Conservation (phyloP, 2,329 filamentous ascomycete genomes). For the Venturia asperata region DNA sequence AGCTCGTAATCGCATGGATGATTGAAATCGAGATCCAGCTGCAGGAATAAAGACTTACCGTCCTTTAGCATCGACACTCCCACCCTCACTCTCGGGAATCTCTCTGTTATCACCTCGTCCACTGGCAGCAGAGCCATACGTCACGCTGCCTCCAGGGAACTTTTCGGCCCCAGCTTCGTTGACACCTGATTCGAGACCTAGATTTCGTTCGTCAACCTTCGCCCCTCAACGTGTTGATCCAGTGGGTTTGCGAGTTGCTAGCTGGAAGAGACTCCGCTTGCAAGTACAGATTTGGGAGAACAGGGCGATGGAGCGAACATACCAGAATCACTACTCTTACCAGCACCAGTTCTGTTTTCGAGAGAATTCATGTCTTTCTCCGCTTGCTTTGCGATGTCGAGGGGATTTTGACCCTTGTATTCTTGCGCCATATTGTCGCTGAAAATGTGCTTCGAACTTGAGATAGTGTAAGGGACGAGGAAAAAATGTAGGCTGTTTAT, state of each 20-base stretch:
- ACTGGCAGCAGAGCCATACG: slow-evolving; percentile 38
- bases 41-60: slow-evolving; percentile 26
- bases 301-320: slow-evolving; percentile 20
- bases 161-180: slow-evolving; percentile 35
- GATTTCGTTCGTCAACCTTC: neutral
- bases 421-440: slow-evolving; percentile 35
- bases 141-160: slow-evolving; percentile 41
- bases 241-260: too few species aligned
- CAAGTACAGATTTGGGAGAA: too few species aligned
- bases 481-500: neutral
- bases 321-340: slow-evolving; percentile 33
- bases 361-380: slow-evolving; percentile 43
- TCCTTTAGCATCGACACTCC: slow-evolving; percentile 36
- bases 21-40: too few species aligned
- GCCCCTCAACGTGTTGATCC: neutral
- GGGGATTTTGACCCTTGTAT: slow-evolving; percentile 37
- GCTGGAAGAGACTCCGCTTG: too few species aligned
- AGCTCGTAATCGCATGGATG: too few species aligned
- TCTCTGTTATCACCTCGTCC: slow-evolving; percentile 42
- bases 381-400: slow-evolving; percentile 41
- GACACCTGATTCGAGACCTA: slow-evolving; percentile 43
- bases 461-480: neutral
- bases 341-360: slow-evolving; percentile 33
- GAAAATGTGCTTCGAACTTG: neutral
- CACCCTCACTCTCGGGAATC: slow-evolving; percentile 42